Conservation (phyloP, 192 early-diverging fungal species). For the Linnemannia schmuckeri region DNA sequence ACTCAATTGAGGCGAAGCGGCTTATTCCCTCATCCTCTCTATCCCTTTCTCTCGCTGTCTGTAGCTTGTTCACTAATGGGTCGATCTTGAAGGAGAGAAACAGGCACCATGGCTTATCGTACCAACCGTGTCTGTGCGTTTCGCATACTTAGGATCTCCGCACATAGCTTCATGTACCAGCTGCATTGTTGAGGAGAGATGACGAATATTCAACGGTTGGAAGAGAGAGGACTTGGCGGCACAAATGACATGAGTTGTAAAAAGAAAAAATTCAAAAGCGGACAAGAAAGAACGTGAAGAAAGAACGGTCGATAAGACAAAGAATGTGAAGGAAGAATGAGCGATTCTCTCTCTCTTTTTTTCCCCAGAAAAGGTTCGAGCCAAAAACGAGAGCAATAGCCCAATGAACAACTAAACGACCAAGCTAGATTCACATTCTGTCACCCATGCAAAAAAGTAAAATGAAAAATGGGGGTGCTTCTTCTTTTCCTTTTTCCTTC, state of each 20-base stretch:
- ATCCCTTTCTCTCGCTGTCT: background rate
- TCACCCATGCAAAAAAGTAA: background rate
- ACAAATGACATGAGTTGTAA: background rate
- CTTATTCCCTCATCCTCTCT: background rate
- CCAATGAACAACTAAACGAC: background rate
- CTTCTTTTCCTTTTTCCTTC: background rate
- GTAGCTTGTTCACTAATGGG: background rate
- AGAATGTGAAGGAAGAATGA: background rate
- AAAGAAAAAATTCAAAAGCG: background rate
- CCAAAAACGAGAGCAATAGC: background rate
- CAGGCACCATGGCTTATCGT: background rate
- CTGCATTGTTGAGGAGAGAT: background rate
- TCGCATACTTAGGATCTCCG: background rate
- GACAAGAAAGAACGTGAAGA: background rate
- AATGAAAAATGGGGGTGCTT: background rate
- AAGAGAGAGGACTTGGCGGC: background rate
- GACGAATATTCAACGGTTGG: background rate
- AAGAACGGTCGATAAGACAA: background rate
- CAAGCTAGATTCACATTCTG: background rate
- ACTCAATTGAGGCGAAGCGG: background rate
- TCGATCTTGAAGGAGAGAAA: background rate
- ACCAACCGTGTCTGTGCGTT: background rate
- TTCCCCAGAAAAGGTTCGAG: background rate
- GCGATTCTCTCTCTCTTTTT: background rate
- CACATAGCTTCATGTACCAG: background rate